A percentile compares a stretch with the other conserved stretches of the same genome.
Conservation (phyloP, 306 rosid species). For the Prunus persica region Prunus_persica_NCBIv2 NC_034013.1:10282001-10282500, state of each 20-base stretch:
- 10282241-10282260: background rate
- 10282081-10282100: background rate
- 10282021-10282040: conserved; percentile 49
- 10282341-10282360: background rate
- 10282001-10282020: conserved; percentile 59
- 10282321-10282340: background rate
- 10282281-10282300: background rate
- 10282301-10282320: background rate
- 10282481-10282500: background rate
- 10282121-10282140: background rate
- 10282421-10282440: background rate
- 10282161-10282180: background rate
- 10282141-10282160: background rate
- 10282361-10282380: background rate
- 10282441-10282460: background rate
- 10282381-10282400: background rate
- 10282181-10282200: background rate
- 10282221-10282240: background rate
- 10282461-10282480: background rate
- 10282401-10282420: background rate
- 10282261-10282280: background rate
- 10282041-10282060: conserved; percentile 57
- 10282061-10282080: conserved; percentile 42
- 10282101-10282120: background rate
- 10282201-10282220: background rate